phyloP scores from a whole-genome alignment of 805 yeast species.

The Jamesozyma gamospora region DNA sequence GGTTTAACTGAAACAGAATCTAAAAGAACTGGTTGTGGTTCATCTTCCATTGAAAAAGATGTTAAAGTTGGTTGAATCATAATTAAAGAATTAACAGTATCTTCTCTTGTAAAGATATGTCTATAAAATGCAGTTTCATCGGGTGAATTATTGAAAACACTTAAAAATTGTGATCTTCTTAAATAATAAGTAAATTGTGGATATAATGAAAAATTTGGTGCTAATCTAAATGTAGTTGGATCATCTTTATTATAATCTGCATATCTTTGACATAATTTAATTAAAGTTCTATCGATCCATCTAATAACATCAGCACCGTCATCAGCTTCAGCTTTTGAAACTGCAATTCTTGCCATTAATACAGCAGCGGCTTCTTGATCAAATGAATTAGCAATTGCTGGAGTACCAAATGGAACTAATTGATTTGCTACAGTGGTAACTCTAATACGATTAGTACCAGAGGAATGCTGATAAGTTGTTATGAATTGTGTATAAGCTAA shows the following conservation, averaged over 20 bases:
- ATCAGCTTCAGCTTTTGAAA: conserved; percentile 69
- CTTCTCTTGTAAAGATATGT: conserved; percentile 84
- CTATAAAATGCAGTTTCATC: conserved; percentile 97
- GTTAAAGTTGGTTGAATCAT: conserved; percentile 98
- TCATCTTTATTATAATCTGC: conserved; percentile 90
- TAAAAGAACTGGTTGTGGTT: conserved; percentile 82
- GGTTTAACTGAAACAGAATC: conserved; percentile 90
- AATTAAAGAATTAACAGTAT: conserved; percentile 81
- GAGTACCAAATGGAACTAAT: conserved; percentile 45
- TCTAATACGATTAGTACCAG: conserved; percentile 78
- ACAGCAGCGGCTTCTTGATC: conserved; percentile 99
- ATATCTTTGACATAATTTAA: conserved; percentile 81
- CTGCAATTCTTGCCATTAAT: conserved; percentile 81
- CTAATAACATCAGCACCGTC: conserved; percentile 88
- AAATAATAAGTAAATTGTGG: conserved; percentile 95
- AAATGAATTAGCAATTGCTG: conserved; percentile 53
- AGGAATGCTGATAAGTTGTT: conserved; percentile 91
- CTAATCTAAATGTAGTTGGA: conserved; percentile 68
- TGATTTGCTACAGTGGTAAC: conserved; percentile 73
- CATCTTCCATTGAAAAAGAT: conserved; percentile 72
- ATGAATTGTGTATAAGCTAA: conserved; percentile 64
- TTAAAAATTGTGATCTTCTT: conserved; percentile 92
- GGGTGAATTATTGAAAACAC: conserved; percentile 95
- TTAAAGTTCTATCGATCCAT: conserved; percentile 90
- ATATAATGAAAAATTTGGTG: conserved; percentile 73